Evolutionary conservation across 2,329 filamentous ascomycete species (phyloP), one percentile per base, ranked within the genome.

Genomic region (Daldinia eschscholtzii): DNA sequence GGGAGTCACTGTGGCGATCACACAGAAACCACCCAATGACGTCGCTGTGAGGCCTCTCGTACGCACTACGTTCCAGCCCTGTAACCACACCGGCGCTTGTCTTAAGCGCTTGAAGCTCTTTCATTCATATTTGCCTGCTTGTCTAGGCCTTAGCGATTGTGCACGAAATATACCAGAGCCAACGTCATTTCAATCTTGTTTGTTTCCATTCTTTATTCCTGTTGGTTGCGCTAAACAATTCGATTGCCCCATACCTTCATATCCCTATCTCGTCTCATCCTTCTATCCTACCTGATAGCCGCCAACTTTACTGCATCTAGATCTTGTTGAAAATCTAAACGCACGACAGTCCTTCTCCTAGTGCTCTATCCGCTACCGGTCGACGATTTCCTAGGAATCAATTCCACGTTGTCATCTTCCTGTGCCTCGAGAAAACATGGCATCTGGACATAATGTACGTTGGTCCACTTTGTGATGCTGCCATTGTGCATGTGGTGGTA

Each of bases 391-490:
- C 46, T 26, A 46, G 48, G 13, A 65, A 61, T 64, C 46, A 48
- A 62, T 65, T 55, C 42, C 18, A 35, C 30, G 4, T 53, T 10
- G n/a, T 23, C 15, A 57, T 42, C 20, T 57, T 10, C 10, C 20
- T 37, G 12, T 26, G 20, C 33, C 53, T 26, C n/a, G 20, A 42
- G n/a, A 46, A 26, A 75, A 64, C 52, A 85, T 85, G 83, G 77
- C 82, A 9, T 83, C 83, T 4, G 80, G 83, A 73, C 82, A 83
- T 67, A 82, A 83, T 78, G 83, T 83, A 76, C 72, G 73, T 72
- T 64, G 57, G 64, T 63, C 56, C 62, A 61, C 39, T 57, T 39
- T 53, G 53, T 46, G 57, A 68, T 62, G 26, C 44, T 41, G 53
- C 48, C 44, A 64, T 41, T 37, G n/a, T 37, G 52, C 52, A 55